Evolutionary conservation across 345 rosid genomes (phyloP), one percentile per base, ranked within the genome.

Genomic region (Syzygium aromaticum): DNA sequence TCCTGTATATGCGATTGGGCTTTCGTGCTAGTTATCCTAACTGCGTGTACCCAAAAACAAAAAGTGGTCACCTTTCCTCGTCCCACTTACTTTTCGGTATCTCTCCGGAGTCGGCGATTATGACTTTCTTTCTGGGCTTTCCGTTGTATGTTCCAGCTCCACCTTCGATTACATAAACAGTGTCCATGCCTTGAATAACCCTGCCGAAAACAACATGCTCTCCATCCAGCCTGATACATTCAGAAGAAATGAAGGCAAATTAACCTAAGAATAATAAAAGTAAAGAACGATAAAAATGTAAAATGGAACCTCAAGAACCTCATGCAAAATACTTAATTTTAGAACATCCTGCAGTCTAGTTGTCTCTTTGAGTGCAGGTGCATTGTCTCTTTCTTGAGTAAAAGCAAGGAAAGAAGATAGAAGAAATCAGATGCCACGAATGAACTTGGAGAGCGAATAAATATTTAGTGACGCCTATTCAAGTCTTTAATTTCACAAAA

Each of bases 111-210:
- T 96, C 98, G 0, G 97, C 95, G 84, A 98, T 92, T 46, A 89
- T 92, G 28, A 96, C 99, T 90, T 93, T 96, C 93, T 96, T 96
- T 91, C 99, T 92, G 6, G 98, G 99, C 88, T 98, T 96, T 85
- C 98, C 98, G 54, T 91, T 96, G 91, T 96, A 98, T 28, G 99
- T 98, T 57, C 99, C 99, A 5, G 98, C 99, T 73, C 99, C 98
- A 6, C 99, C 99, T 94, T 98, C 98, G 61, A 96, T 95, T 61
- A 93, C 94, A 59, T 94, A 98, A 59, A 96, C 96, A 85, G 57
- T 93, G 86, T 98, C 99, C 99, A 98, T 98, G 82, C 98, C 99
- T 86, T 98, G 98, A 87, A 95, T 91, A 14, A 96, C 98, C 94
- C 93, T 98, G 84, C 99, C 99, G 6, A 98, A 94, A 21, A 95